Evolutionary conservation across 805 yeast species (phyloP).

Genomic region (baker's yeast (Saccharomyces cerevisiae)): DNA sequence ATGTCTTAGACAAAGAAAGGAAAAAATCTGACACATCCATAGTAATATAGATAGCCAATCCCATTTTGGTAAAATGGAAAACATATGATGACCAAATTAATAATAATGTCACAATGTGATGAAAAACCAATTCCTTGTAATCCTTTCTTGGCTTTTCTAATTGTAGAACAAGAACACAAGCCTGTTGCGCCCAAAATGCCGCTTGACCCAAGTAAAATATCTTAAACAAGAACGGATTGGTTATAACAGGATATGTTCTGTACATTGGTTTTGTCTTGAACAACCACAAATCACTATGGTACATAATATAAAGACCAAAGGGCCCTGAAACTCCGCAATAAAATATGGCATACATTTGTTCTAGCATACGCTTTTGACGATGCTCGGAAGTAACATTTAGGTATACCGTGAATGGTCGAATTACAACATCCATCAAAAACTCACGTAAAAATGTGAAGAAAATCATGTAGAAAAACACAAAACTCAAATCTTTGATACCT

Average conservation of each 20-base stretch:
- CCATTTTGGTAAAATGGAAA: constrained; percentile 96
- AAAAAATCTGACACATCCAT: constrained; percentile 95
- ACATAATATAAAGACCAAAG: constrained; percentile 84
- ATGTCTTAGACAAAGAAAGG: constrained; percentile 73
- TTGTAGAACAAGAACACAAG: constrained; percentile 70
- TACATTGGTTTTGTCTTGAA: constrained; percentile 82
- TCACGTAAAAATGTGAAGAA: constrained; percentile 88
- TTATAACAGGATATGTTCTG: constrained; percentile 70
- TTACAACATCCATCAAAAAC: constrained; percentile 74
- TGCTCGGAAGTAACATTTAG: constrained; percentile 33
- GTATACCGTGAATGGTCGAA: constrained; percentile 65
- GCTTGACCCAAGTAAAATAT: constrained; percentile 85
- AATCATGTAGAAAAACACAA: constrained; percentile 71
- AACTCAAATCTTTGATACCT: constrained; percentile 74
- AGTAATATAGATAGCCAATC: constrained; percentile 79
- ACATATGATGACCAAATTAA: constrained; percentile 81
- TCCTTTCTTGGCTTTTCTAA: constrained; percentile 95
- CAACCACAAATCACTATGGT: constrained; percentile 74
- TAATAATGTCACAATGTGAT: constrained; percentile 85
- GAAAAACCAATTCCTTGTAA: constrained; percentile 81
- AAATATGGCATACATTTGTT: constrained; percentile 77
- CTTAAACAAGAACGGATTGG: constrained; percentile 64
- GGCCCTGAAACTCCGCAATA: constrained; percentile 81
- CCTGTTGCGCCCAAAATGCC: constrained; percentile 96
- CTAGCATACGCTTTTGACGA: constrained; percentile 77